These are phyloP conservation scores for Penicillium rolfsii DNA, from an alignment of 2,329 filamentous ascomycete species.

Conservation along the genomic window DNA sequence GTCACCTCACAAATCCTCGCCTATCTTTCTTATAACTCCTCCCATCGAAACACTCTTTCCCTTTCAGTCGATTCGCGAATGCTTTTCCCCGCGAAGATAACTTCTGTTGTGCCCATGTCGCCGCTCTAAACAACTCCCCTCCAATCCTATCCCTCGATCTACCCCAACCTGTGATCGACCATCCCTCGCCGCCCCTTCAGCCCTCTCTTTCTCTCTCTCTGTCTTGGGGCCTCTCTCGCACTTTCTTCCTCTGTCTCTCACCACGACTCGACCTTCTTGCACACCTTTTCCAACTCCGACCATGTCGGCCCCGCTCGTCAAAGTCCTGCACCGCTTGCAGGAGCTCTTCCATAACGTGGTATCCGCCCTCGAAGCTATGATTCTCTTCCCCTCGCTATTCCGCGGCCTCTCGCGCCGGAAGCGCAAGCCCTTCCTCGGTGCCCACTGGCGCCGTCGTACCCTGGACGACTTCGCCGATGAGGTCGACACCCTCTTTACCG, in stretches of 20 bases:
- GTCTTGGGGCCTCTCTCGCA: conserved; percentile 5
- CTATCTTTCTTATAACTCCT: conserved; percentile 15
- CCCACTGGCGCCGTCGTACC: conserved; percentile 42
- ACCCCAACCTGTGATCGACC: not conserved
- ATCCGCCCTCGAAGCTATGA: conserved; percentile 44
- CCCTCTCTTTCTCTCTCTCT: conserved; percentile 26
- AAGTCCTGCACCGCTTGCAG: conserved; percentile 46
- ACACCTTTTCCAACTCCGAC: conserved; percentile 15
- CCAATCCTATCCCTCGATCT: conserved; percentile 6
- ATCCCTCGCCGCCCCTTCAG: conserved; percentile 9
- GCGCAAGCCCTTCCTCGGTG: conserved; percentile 39
- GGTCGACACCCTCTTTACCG: conserved; percentile 42
- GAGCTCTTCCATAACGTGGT: conserved; percentile 47
- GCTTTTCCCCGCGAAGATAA: conserved; percentile 11
- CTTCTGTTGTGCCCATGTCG: conserved; percentile 9
- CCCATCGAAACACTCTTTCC: conserved; percentile 18
- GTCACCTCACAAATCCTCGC: conserved; percentile 24
- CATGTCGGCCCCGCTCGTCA: conserved; percentile 44
- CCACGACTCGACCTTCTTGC: conserved; percentile 3
- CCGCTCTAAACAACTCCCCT: not conserved
- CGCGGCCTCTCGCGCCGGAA: conserved; percentile 37
- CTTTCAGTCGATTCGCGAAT: conserved; percentile 21
- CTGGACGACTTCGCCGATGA: conserved; percentile 46
- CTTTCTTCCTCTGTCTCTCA: conserved; percentile 2
- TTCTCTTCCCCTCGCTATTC: conserved; percentile 47